A percentile compares a stretch with the other conserved stretches of the same genome.
These are phyloP conservation scores for Stagonosporopsis rhizophila DNA, from an alignment of 2,329 filamentous ascomycete genomes.

Conservation along the genomic window DNA sequence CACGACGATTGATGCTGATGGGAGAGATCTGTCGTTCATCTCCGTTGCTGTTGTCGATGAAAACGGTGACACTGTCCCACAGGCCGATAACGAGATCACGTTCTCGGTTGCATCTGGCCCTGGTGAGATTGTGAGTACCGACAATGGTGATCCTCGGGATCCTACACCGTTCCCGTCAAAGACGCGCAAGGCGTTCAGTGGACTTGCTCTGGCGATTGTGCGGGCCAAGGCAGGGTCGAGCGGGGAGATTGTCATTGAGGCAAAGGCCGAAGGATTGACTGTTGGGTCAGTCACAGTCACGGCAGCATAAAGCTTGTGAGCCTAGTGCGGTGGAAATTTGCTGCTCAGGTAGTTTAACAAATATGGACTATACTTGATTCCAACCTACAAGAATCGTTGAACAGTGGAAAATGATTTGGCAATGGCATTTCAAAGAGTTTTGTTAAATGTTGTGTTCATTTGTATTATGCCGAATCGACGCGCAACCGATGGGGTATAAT, in stretches of 20 bases:
- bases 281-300: background rate
- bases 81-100: conserved; percentile 52
- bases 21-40: conserved; percentile 57
- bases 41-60: conserved; percentile 55
- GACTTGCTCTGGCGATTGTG: conserved; percentile 34
- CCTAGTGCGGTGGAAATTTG: too few species aligned
- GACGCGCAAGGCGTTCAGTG: conserved; percentile 35
- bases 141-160: conserved; percentile 57
- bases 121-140: conserved; percentile 58
- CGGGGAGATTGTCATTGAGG: conserved; percentile 25
- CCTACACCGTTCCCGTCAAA: conserved; percentile 30
- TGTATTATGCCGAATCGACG: too few species aligned
- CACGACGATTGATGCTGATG: conserved; percentile 49
- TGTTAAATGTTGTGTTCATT: too few species aligned
- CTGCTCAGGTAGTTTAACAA: too few species aligned
- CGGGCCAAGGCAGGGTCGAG: conserved; percentile 13
- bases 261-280: conserved; percentile 9
- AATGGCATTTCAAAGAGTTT: too few species aligned
- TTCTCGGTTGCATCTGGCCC: conserved; percentile 52
- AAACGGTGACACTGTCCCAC: conserved; percentile 54
- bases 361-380: too few species aligned
- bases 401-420: too few species aligned
- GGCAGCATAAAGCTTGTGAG: background rate
- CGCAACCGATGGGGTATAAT: background rate
- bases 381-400: too few species aligned